Base-by-base conservation (phyloP, 257 asterid species). In the Nicotiana attenuata region DNA sequence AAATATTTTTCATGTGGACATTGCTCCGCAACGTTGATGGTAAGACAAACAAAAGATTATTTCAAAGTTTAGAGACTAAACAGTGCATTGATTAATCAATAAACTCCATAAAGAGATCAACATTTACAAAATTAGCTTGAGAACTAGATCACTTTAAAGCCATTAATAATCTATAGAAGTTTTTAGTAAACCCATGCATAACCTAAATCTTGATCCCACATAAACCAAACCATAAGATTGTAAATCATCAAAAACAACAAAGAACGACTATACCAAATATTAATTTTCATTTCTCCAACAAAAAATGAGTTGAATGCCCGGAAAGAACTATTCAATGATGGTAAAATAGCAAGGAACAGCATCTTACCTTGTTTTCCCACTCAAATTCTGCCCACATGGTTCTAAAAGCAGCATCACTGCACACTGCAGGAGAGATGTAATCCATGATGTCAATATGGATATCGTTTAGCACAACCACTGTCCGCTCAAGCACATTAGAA, bases 321-420 rank as follows among this genome's bases (percentile, higher is more conserved):
- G 60, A 71, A 71, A 45, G 20, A 69, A 71, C 60, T 20, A 45
- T 45, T 71, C 3, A n/a, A 14, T 22, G 15, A 11, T 41, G 35
- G 22, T 41, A 47, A 47, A 64, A 3, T n/a, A 13, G 47, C 60
- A 6, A 71, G 59, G 78, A 80, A 26, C 29, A 65, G 47, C 41
- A 11, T 65, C 17, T 31, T 92, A 95, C 98, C 98, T 95, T 95
- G 87, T 95, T 95, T 85, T 95, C 98, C 98, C 98, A 95, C 87
- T 95, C 98, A 89, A 95, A 95, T 87, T 95, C 98, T 83, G 97
- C 97, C 98, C 98, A 95, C 98, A 93, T 95, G 81, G 97, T 87
- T 84, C 97, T 91, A 88, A 95, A 95, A 50, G 97, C 97, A 88
- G 97, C 88, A 88, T 93, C 98, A 55, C 93, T 92, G 80, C 98